Evolutionary conservation across 805 yeast genomes (phyloP).

Genomic region (Zygosaccharomyces pseudorouxii): DNA sequence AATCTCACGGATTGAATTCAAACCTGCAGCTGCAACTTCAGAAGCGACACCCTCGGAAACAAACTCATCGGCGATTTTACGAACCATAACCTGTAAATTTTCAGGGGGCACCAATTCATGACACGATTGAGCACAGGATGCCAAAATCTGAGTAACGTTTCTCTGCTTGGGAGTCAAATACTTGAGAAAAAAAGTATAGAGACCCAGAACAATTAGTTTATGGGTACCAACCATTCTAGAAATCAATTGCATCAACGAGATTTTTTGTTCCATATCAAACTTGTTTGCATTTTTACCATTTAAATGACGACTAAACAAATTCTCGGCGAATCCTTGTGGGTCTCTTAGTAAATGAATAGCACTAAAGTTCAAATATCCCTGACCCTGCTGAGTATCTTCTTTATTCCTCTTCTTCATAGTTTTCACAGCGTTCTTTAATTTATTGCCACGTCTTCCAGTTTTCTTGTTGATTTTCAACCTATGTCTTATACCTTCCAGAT

Average conservation of each 20-base stretch:
- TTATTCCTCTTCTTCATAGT: conserved; percentile 57
- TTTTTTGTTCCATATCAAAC: conserved; percentile 82
- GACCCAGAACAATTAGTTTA: conserved; percentile 82
- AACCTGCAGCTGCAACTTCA: conserved; percentile 97
- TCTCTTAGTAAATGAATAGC: conserved; percentile 93
- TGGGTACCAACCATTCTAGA: conserved; percentile 93
- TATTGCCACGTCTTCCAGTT: conserved; percentile 72
- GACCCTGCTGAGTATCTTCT: conserved; percentile 45
- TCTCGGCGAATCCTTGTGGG: conserved; percentile 97
- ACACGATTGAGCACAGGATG: conserved; percentile 93
- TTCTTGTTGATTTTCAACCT: conserved; percentile 80
- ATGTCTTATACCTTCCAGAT: conserved; percentile 70
- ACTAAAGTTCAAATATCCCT: conserved; percentile 71
- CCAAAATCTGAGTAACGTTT: conserved; percentile 93
- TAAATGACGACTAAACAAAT: conserved; percentile 65
- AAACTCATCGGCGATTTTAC: conserved; percentile 95
- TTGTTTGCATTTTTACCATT: conserved; percentile 63
- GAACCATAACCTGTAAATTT: conserved; percentile 66
- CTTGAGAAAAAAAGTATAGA: conserved; percentile 83
- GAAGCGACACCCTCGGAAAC: conserved; percentile 98
- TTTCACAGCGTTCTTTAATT: conserved; percentile 70
- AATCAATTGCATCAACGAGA: conserved; percentile 78
- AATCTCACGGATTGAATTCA: conserved; percentile 91
- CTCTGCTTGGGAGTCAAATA: conserved; percentile 91
- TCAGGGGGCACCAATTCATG: conserved; percentile 99